Evolutionary conservation across 2,329 filamentous ascomycete genomes (phyloP).

Genomic region (Ilyonectria destructans): DNA sequence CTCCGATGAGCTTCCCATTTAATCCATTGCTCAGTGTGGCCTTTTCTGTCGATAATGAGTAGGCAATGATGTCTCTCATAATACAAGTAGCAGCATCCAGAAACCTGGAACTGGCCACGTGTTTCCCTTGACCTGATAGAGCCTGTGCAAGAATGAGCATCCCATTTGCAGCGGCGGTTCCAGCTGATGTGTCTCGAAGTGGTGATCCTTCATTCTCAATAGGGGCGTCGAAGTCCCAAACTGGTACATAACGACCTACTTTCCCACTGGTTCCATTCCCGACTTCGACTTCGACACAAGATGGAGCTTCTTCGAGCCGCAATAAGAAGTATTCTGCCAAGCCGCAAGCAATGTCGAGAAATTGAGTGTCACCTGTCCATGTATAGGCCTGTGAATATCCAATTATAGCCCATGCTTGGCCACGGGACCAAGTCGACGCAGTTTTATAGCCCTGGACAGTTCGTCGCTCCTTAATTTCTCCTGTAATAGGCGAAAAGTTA

Average conservation of each 20-base stretch:
- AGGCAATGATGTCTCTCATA: conserved; percentile 50
- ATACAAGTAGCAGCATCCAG: conserved; percentile 50
- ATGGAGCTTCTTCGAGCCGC: conserved; percentile 52
- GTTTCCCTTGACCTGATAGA: conserved; percentile 38
- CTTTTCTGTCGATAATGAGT: conserved; percentile 49
- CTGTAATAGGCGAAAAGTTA: conserved; percentile 61
- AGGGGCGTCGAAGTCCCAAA: conserved; percentile 60
- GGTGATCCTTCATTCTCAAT: conserved; percentile 47
- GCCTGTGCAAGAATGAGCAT: conserved; percentile 58
- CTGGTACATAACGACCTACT: conserved; percentile 47
- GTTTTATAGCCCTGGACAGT: conserved; percentile 63
- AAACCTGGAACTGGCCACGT: conserved; percentile 41
- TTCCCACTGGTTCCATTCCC: not conserved
- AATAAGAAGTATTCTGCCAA: conserved; percentile 64
- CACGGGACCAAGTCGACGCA: conserved; percentile 65
- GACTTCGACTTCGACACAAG: conserved; percentile 42
- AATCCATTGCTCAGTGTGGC: conserved; percentile 24
- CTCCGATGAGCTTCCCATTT: not conserved
- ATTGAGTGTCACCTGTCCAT: conserved; percentile 62
- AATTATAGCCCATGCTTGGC: conserved; percentile 66
- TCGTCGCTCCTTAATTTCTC: conserved; percentile 55
- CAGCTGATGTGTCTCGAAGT: conserved; percentile 57
- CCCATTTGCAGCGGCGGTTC: conserved; percentile 59
- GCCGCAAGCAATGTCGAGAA: conserved; percentile 61
- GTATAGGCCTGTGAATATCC: conserved; percentile 65